Percentiles rank a stretch among this genome's conserved stretches.
These are phyloP conservation scores for Nicotiana noctiflora DNA, from an alignment of 257 asterid species.

Conservation along the genomic window DNA sequence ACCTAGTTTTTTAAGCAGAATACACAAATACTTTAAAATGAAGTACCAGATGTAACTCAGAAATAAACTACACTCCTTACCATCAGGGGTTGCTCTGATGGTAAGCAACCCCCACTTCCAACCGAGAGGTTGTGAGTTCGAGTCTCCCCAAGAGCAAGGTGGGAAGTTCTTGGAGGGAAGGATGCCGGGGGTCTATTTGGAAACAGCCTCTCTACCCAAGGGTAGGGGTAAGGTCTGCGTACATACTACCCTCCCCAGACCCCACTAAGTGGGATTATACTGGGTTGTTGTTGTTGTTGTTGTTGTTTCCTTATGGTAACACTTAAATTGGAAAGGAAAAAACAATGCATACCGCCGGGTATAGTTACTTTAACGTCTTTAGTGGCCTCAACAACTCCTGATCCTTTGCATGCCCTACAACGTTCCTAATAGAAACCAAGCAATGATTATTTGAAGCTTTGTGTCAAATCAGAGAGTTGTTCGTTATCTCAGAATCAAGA, in stretches of 20 bases:
- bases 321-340: conserved; percentile 1
- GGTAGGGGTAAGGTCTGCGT: too few species aligned
- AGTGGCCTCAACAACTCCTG: conserved; percentile 65
- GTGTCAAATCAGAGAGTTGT: conserved; percentile 10
- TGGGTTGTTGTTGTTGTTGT: too few species aligned
- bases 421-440: conserved; percentile 34
- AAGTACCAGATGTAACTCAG: neutral
- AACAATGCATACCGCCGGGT: conserved; percentile 64
- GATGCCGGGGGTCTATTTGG: too few species aligned
- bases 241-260: too few species aligned
- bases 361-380: conserved; percentile 68
- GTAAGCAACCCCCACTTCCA: too few species aligned
- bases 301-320: neutral
- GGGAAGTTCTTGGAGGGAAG: too few species aligned
- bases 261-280: too few species aligned
- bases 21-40: neutral
- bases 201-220: too few species aligned
- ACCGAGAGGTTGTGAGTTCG: too few species aligned
- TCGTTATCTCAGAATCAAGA: conserved; percentile 16
- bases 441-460: neutral
- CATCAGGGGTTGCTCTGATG: too few species aligned
- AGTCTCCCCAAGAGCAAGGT: too few species aligned
- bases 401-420: conserved; percentile 67
- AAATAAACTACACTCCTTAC: neutral
- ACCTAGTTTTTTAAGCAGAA: neutral